phyloP scores from a whole-genome alignment of 306 rosid species.

The Trifolium pratense region DNA sequence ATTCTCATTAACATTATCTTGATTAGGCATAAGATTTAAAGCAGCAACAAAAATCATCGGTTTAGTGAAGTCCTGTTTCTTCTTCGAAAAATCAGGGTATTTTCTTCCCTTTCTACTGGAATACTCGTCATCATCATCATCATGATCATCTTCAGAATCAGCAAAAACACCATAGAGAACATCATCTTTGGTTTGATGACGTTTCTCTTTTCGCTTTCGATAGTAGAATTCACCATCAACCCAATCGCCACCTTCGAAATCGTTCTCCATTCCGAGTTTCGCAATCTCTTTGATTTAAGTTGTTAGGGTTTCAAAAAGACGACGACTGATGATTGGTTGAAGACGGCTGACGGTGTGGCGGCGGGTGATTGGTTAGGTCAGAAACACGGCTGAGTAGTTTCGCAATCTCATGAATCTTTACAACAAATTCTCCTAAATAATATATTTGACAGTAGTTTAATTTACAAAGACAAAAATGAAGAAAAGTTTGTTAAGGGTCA shows the following conservation, averaged over 20 bases:
- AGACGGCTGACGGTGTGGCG: background rate
- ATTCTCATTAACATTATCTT: constrained; percentile 58
- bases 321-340: background rate
- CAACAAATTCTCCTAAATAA: no score
- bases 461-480: no score
- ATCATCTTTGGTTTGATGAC: constrained; percentile 75
- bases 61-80: constrained; percentile 66
- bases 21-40: constrained; percentile 67
- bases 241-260: constrained; percentile 77
- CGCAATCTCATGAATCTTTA: no score
- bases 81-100: constrained; percentile 49
- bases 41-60: constrained; percentile 86
- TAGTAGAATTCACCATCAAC: constrained; percentile 72
- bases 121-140: constrained; percentile 51
- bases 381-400: background rate
- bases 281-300: constrained; percentile 62
- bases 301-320: background rate
- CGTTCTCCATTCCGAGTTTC: constrained; percentile 76
- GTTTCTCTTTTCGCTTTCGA: constrained; percentile 70
- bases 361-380: background rate
- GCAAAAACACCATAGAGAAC: constrained; percentile 72
- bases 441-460: no score
- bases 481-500: no score
- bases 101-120: constrained; percentile 64
- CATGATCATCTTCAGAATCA: constrained; percentile 60